Percentiles rank a stretch among this genome's conserved stretches.
Evolutionary conservation across 176 grass and related monocot species (phyloP).

Genomic region (Carex kokanica): DNA sequence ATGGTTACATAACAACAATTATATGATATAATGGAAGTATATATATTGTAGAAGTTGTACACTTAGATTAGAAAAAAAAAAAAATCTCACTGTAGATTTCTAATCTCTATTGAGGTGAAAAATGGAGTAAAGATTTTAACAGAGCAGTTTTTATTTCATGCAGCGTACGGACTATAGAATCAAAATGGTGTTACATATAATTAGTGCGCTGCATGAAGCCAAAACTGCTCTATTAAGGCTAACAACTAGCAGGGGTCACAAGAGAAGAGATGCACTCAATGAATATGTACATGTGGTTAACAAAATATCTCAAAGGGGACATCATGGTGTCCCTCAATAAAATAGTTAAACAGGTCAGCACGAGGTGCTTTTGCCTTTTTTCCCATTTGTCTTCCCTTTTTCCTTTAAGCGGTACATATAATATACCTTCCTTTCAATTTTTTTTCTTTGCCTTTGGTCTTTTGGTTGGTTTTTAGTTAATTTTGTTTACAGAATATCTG

Average conservation of each 20-base stretch:
- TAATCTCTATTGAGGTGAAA: not conserved
- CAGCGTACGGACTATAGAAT: too few relatives aligned
- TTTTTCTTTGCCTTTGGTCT: conserved; percentile 24
- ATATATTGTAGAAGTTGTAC: not conserved
- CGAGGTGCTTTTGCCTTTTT: conserved; percentile 31
- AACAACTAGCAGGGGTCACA: not conserved
- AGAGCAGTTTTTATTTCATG: too few relatives aligned
- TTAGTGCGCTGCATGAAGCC: too few relatives aligned
- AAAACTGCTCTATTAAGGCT: too few relatives aligned
- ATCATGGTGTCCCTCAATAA: conserved; percentile 43
- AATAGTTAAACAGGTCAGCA: conserved; percentile 31
- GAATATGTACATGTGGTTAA: conserved; percentile 25
- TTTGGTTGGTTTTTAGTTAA: conserved; percentile 2
- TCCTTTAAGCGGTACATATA: conserved; percentile 37
- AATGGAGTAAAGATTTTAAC: not conserved
- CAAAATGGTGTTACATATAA: too few relatives aligned
- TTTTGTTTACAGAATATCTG: conserved; percentile 13
- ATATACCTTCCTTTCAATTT: not conserved
- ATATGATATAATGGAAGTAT: not conserved
- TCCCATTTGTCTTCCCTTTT: conserved; percentile 38
- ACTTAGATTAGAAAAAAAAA: not conserved
- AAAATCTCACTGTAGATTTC: not conserved
- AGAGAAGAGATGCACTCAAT: not conserved
- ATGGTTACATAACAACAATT: not conserved
- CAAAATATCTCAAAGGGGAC: conserved; percentile 24